Evolutionary conservation across 495 filamentous ascomycete species (phyloP).

Genomic region (Neurospora sp.): DNA sequence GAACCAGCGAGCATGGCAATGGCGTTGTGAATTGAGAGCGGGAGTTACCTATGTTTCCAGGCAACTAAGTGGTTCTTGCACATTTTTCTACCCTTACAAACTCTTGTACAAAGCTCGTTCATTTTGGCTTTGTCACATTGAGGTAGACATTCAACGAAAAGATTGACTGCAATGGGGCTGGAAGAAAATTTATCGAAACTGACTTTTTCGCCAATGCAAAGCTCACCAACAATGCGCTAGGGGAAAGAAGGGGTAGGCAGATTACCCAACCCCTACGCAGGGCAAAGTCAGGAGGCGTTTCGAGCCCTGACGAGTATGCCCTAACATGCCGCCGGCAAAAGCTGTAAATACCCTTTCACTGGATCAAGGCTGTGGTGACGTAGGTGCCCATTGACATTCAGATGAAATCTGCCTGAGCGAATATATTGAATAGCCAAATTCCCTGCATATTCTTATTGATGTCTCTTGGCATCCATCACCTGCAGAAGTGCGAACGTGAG

Average conservation of each 20-base stretch:
- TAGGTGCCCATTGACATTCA: neutral
- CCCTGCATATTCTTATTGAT: neutral
- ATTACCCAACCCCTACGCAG: neutral
- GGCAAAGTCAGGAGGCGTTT: neutral
- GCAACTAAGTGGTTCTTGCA: neutral
- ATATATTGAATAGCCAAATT: neutral
- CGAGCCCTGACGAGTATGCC: neutral
- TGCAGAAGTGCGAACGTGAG: neutral
- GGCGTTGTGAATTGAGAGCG: neutral
- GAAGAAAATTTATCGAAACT: neutral
- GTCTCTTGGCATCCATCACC: neutral
- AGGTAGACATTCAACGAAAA: neutral
- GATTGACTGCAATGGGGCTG: neutral
- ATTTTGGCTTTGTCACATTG: neutral
- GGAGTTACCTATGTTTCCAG: neutral
- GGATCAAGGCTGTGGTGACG: neutral
- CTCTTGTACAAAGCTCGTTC: neutral
- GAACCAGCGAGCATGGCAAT: rapidly evolving
- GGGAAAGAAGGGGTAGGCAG: neutral
- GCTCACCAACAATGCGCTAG: too few species aligned
- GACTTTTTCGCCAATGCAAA: too few species aligned
- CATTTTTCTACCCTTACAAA: neutral
- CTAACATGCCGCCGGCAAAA: neutral
- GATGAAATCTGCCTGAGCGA: neutral
- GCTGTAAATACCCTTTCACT: neutral